Evolutionary conservation across 2,329 filamentous ascomycete genomes (phyloP), one percentile per base, ranked within the genome.

Genomic region (Penicillium sp.): DNA sequence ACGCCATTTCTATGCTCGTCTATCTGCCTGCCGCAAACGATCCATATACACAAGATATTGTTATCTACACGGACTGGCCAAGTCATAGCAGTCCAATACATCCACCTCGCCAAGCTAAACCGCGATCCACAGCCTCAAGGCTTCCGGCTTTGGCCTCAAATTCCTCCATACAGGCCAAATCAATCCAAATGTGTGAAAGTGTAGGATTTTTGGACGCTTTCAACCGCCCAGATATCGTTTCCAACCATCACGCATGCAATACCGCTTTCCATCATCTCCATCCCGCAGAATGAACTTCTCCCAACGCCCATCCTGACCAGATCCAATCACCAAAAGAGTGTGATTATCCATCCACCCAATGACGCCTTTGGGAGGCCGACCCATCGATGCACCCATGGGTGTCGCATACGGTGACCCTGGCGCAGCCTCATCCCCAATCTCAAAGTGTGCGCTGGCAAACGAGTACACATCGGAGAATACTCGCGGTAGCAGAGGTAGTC

Each of bases 401-500:
- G 83, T 82, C 3, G 82, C 70, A 69, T 80, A 74, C 63, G 80
- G 70, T 60, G 80, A 74, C 47, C 75, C 68, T 4, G 70, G 67
- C 15, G 81, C 73, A 30, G 84, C 81, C 70, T 96, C 92, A 35
- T 95, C 90, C 3, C 91, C 92, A 40, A 92, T 89, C 70, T 95
- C 90, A 70, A 98, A 98, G 37, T 89, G 88, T 3, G 87, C 86
- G 44, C 89, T 92, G 4, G 91, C 86, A 70, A 94, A 93, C 0
- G 92, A 96, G 75, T 97, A 97, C 9, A 90, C 85, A 68, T 98
- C 95, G 1, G 91, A 94, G 75, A 98, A 96, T 33, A 95, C 85
- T 45, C 91, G 87, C 1, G 95, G 95, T 68, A 97, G 87, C 59
- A 96, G 82, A 0, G 93, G 93, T 7, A 97, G 86, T 71, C 89